Percentiles rank a stretch among this genome's conserved stretches.
Conservation (phyloP, 2,329 filamentous ascomycete species). For the Colletotrichum tropicale region DNA sequence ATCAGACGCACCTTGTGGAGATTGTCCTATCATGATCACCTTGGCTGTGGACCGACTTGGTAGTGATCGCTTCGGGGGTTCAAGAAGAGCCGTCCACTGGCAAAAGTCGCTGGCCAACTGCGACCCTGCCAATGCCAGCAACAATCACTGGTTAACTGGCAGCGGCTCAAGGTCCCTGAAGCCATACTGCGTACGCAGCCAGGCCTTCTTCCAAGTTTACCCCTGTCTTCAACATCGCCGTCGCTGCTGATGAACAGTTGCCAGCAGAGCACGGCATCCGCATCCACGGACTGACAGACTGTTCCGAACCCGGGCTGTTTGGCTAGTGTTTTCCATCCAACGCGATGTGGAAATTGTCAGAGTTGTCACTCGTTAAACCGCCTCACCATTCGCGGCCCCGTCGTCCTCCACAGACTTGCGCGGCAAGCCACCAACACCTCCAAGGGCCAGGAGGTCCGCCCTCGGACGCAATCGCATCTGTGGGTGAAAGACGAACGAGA, state of each 20-base stretch:
- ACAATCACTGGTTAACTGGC: background rate
- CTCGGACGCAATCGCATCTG: background rate
- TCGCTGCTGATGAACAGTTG: background rate
- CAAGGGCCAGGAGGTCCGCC: background rate
- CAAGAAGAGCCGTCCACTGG: background rate
- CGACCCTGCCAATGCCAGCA: background rate
- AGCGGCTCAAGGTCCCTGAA: background rate
- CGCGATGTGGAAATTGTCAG: conserved; percentile 1
- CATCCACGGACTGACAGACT: background rate
- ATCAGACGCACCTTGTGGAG: conserved; percentile 14
- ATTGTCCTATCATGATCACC: conserved; percentile 11
- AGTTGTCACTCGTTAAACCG: background rate
- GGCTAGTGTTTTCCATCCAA: background rate
- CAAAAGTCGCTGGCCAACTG: background rate
- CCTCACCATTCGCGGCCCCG: background rate
- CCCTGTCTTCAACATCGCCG: background rate
- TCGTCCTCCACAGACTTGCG: background rate
- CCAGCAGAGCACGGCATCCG: background rate
- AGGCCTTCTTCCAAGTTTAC: background rate
- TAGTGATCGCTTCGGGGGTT: conserved; percentile 7
- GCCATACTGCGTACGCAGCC: background rate
- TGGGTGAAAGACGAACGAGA: background rate
- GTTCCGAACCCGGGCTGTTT: background rate
- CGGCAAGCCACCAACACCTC: conserved; percentile 8
- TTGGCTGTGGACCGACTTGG: background rate